Evolutionary conservation across 2,329 filamentous ascomycete genomes (phyloP).

Genomic region (Fusarium lateritium): DNA sequence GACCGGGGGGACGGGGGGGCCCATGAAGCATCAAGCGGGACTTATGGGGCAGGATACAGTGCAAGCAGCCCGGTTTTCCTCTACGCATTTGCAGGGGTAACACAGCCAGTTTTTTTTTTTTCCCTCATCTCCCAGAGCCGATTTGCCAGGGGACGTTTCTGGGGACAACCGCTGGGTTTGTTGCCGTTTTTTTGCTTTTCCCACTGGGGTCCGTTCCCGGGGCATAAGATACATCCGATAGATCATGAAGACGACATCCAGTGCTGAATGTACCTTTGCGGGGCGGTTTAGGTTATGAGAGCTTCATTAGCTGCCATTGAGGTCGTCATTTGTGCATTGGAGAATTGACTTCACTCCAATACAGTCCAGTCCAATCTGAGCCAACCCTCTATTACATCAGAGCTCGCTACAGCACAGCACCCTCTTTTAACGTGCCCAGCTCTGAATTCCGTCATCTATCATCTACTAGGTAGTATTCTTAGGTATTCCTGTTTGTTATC

Average conservation of each 20-base stretch:
- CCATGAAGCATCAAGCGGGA: slow-evolving; percentile 41
- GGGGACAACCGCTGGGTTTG: slow-evolving; percentile 32
- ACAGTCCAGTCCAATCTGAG: slow-evolving; percentile 17
- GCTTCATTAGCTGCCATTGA: slow-evolving; percentile 23
- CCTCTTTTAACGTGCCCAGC: slow-evolving; percentile 21
- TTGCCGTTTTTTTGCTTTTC: slow-evolving; percentile 27
- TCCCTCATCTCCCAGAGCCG: slow-evolving; percentile 4
- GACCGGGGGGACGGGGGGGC: slow-evolving; percentile 23
- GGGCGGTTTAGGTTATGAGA: slow-evolving; percentile 10
- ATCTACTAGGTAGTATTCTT: slow-evolving; percentile 8
- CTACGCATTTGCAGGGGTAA: slow-evolving; percentile 36
- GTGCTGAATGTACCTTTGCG: slow-evolving; percentile 17
- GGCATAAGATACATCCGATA: slow-evolving; percentile 1
- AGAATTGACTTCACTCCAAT: slow-evolving; percentile 24
- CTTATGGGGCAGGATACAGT: slow-evolving; percentile 40
- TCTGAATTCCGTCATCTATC: slow-evolving; percentile 36
- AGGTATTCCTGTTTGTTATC: slow-evolving; percentile 2
- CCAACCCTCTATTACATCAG: slow-evolving; percentile 27
- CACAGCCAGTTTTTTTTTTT: slow-evolving; percentile 10
- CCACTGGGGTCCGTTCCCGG: slow-evolving; percentile 4
- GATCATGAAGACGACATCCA: slow-evolving; percentile 24
- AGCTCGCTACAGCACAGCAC: slow-evolving; percentile 29
- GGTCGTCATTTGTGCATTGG: slow-evolving; percentile 27
- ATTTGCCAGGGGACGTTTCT: slow-evolving; percentile 36
- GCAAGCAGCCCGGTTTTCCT: slow-evolving; percentile 33